Evolutionary conservation across 1,284 basidiomycete genomes (phyloP).

Genomic region (Stygiomarasmius scandens): DNA sequence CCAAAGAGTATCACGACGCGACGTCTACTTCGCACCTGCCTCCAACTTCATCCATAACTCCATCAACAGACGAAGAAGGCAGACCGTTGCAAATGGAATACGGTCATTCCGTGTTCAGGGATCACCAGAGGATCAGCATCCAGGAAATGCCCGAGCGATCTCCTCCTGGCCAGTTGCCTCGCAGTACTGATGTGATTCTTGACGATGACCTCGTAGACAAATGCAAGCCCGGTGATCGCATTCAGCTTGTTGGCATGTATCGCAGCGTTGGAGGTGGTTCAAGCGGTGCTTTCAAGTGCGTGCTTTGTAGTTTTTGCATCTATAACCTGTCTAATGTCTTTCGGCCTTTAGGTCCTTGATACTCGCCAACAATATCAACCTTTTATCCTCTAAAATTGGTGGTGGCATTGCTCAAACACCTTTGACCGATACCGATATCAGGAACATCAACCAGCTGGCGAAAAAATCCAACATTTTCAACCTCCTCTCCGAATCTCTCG

Average conservation of each 20-base stretch:
- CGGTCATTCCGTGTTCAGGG: conserved; percentile 90
- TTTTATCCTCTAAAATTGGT: conserved; percentile 95
- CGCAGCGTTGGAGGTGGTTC: conserved; percentile 91
- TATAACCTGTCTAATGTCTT: conserved; percentile 18
- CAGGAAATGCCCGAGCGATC: conserved; percentile 99
- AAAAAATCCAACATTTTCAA: conserved; percentile 87
- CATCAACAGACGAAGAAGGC: conserved; percentile 91
- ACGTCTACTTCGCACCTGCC: conserved; percentile 84
- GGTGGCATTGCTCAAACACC: conserved; percentile 94
- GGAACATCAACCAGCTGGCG: conserved; percentile 93
- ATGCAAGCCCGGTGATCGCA: conserved; percentile 97
- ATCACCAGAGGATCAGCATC: conserved; percentile 97
- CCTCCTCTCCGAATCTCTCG: conserved; percentile 92
- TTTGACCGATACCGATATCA: conserved; percentile 93
- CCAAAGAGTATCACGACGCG: conserved; percentile 91
- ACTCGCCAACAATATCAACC: conserved; percentile 93
- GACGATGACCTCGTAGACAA: conserved; percentile 97
- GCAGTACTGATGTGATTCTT: conserved; percentile 94
- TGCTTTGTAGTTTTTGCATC: conserved; percentile 19
- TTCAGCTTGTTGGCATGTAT: conserved; percentile 96
- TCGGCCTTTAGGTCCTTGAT: conserved; percentile 76
- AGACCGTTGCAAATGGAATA: conserved; percentile 90
- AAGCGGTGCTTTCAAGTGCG: conserved; percentile 90
- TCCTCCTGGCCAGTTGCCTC: conserved; percentile 94
- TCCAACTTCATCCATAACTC: conserved; percentile 91